phyloP scores from a whole-genome alignment of 2,329 filamentous ascomycete genomes.

The Penicillium sclerotigenum region DNA sequence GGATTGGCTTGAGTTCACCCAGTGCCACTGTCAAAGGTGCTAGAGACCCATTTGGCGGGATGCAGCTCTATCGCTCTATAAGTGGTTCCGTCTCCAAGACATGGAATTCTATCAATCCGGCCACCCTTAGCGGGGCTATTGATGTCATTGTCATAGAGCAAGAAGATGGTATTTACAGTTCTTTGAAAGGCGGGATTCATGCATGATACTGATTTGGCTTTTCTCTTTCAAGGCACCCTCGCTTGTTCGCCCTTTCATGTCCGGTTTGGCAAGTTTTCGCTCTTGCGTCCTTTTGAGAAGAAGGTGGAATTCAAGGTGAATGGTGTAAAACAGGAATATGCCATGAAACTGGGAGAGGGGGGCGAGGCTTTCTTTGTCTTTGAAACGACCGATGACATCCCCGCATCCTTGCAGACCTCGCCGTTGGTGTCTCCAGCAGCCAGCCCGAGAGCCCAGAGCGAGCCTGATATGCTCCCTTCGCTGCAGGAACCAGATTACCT shows the following conservation, averaged over 20 bases:
- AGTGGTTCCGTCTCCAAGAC: slow-evolving; percentile 95
- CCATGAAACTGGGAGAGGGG: slow-evolving; percentile 97
- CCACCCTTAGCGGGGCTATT: slow-evolving; percentile 94
- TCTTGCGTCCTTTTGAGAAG: slow-evolving; percentile 92
- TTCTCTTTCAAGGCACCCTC: slow-evolving; percentile 53
- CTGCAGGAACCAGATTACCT: slow-evolving; percentile 52
- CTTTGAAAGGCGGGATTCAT: background rate
- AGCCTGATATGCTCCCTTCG: slow-evolving; percentile 31
- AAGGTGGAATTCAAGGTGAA: slow-evolving; percentile 99
- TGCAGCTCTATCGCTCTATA: slow-evolving; percentile 97
- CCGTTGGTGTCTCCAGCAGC: slow-evolving; percentile 85
- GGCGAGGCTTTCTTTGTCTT: slow-evolving; percentile 99
- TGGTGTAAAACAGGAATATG: slow-evolving; percentile 82
- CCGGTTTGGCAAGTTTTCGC: slow-evolving; percentile 96
- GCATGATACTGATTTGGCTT: slow-evolving; percentile 4
- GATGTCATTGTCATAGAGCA: slow-evolving; percentile 98
- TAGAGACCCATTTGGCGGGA: slow-evolving; percentile 45
- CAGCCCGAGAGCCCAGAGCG: slow-evolving; percentile 59
- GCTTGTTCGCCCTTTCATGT: slow-evolving; percentile 97
- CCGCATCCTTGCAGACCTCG: slow-evolving; percentile 90
- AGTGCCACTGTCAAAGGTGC: slow-evolving; percentile 14
- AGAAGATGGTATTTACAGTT: slow-evolving; percentile 67
- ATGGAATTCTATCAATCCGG: slow-evolving; percentile 99
- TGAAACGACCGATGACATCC: slow-evolving; percentile 86
- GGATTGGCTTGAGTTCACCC: background rate